Evolutionary conservation across 768 basidiomycete species (phyloP).

Genomic region (Naganishia vaughanmartiniae): DNA sequence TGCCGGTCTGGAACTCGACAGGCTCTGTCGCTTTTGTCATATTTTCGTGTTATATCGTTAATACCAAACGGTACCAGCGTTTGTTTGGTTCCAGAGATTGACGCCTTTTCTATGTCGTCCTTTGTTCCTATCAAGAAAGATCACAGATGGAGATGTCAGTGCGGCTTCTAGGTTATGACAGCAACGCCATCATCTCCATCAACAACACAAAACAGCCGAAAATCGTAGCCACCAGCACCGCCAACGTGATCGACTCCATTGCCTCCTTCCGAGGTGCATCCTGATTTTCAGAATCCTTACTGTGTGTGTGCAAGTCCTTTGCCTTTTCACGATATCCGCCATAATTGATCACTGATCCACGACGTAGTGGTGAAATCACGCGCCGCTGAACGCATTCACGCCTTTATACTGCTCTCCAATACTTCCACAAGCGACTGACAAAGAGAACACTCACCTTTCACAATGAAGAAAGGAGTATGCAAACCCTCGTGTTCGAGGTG

Average conservation of each 20-base stretch:
- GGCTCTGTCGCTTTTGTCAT: conserved; percentile 13
- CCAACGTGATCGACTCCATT: background rate
- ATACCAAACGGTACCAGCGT: no score
- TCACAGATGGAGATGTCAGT: background rate
- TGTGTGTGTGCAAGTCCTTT: background rate
- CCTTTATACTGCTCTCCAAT: background rate
- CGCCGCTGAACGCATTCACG: background rate
- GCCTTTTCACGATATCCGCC: background rate
- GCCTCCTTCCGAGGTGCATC: background rate
- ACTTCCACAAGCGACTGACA: background rate
- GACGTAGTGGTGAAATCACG: background rate
- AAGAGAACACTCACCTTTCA: background rate
- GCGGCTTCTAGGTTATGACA: background rate
- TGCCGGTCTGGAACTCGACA: background rate
- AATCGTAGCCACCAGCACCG: background rate
- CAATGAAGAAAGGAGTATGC: background rate
- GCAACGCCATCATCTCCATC: background rate
- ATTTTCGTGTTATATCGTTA: background rate
- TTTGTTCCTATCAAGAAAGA: conserved; percentile 2
- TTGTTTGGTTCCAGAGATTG: background rate
- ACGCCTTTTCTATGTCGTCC: background rate
- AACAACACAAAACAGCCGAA: background rate
- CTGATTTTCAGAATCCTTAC: background rate
- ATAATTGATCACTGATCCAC: background rate
- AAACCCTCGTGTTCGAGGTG: background rate